Evolutionary conservation across 1,284 basidiomycete species (phyloP).

Genomic region (Schizophyllum commune): DNA sequence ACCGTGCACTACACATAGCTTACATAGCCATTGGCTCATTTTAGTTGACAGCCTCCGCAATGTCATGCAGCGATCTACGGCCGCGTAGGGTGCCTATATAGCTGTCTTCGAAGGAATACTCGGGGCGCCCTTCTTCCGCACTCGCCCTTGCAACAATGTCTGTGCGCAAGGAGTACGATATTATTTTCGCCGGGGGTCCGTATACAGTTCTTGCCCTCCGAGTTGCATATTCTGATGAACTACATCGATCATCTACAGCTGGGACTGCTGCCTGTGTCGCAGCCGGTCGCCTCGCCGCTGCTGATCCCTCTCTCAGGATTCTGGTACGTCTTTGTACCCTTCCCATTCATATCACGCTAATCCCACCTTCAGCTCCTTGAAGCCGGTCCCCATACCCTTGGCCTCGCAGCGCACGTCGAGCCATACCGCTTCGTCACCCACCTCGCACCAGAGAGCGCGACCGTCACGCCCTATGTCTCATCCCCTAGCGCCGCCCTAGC

Average conservation of each 20-base stretch:
- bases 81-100: too few species aligned
- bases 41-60: too few species aligned
- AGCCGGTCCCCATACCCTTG: conserved; percentile 31
- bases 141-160: too few species aligned
- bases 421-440: conserved; percentile 16
- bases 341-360: not conserved
- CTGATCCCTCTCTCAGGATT: conserved; percentile 30
- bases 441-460: conserved; percentile 29
- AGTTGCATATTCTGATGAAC: not conserved
- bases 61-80: too few species aligned
- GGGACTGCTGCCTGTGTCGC: conserved; percentile 35
- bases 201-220: not conserved
- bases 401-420: conserved; percentile 28
- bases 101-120: too few species aligned
- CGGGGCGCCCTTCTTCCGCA: too few species aligned
- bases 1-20: too few species aligned
- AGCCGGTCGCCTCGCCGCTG: conserved; percentile 34
- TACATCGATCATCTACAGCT: conserved; percentile 17
- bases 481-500: conserved; percentile 35
- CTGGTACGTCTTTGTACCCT: conserved; percentile 16
- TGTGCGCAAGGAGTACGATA: conserved; percentile 8
- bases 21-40: too few species aligned
- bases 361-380: conserved; percentile 23
- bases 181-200: conserved; percentile 16
- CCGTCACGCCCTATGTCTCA: conserved; percentile 32